Percentiles rank a stretch among this genome's conserved stretches.
Conservation (phyloP, 371 early-diverging fungal genomes). For the Mucor racemosus region DNA sequence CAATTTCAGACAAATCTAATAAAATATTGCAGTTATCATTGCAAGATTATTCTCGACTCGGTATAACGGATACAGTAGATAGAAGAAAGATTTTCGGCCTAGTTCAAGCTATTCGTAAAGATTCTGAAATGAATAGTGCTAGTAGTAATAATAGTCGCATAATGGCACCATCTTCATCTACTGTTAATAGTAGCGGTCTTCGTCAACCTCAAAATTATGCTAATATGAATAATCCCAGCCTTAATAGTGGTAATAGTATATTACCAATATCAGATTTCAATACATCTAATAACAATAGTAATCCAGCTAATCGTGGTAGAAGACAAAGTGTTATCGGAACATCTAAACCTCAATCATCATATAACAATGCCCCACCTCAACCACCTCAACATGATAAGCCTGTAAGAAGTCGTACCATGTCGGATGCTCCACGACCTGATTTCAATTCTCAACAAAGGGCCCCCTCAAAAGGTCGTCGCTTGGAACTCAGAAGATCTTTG, state of each 20-base stretch:
- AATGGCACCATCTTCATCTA: slow-evolving; percentile 21
- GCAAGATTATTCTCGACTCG: slow-evolving; percentile 81
- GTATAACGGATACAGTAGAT: slow-evolving; percentile 79
- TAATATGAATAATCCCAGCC: neutral
- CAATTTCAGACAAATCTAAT: slow-evolving; percentile 3
- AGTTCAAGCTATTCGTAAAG: slow-evolving; percentile 56
- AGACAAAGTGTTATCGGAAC: slow-evolving; percentile 31
- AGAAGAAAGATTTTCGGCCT: slow-evolving; percentile 78
- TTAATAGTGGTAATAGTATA: neutral
- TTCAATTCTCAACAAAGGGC: neutral
- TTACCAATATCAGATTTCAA: slow-evolving; percentile 19
- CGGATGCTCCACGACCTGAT: slow-evolving; percentile 42
- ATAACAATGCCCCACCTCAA: slow-evolving; percentile 3
- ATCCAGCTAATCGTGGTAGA: slow-evolving; percentile 18
- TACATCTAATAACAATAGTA: neutral
- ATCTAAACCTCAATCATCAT: slow-evolving; percentile 12
- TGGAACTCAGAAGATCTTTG: slow-evolving; percentile 23
- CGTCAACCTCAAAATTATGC: slow-evolving; percentile 35
- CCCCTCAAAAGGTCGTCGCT: slow-evolving; percentile 15
- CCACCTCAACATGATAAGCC: slow-evolving; percentile 22
- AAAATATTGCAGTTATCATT: slow-evolving; percentile 66
- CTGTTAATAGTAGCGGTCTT: slow-evolving; percentile 31
- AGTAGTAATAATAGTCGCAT: slow-evolving; percentile 16
- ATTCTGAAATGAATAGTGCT: slow-evolving; percentile 23
- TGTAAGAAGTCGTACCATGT: slow-evolving; percentile 39